These are phyloP conservation scores for Kodamaea lidongshanica DNA, from an alignment of 805 yeast genomes.

Conservation along the genomic window DNA sequence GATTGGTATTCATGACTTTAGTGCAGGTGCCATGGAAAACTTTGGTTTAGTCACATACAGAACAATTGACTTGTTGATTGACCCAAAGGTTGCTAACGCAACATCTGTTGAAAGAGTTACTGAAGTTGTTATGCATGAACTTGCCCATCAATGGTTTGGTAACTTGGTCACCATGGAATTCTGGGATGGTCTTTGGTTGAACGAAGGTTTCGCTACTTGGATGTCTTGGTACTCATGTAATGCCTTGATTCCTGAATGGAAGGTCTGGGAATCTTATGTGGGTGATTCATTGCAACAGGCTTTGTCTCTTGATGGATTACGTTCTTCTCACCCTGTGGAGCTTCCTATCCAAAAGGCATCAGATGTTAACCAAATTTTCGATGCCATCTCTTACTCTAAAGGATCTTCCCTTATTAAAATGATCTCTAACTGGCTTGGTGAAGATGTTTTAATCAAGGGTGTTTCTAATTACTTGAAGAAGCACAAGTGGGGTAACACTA, in stretches of 20 bases:
- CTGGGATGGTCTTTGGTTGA: slow-evolving; percentile 89
- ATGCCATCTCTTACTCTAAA: slow-evolving; percentile 75
- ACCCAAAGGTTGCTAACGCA: slow-evolving; percentile 61
- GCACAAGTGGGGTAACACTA: slow-evolving; percentile 73
- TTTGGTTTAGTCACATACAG: slow-evolving; percentile 78
- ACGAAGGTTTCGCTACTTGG: slow-evolving; percentile 89
- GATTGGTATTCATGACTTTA: slow-evolving; percentile 77
- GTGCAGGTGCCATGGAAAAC: slow-evolving; percentile 89
- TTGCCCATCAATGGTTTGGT: slow-evolving; percentile 92
- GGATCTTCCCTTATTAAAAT: slow-evolving; percentile 76
- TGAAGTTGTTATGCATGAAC: slow-evolving; percentile 81
- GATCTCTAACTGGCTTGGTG: slow-evolving; percentile 78
- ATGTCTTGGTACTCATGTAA: slow-evolving; percentile 84
- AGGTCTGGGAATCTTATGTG: slow-evolving; percentile 80
- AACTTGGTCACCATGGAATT: slow-evolving; percentile 86
- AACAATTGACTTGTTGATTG: slow-evolving; percentile 67
- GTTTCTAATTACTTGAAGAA: slow-evolving; percentile 70
- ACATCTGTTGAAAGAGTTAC: slow-evolving; percentile 68
- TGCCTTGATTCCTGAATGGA: slow-evolving; percentile 75
- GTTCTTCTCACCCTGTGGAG: slow-evolving; percentile 82
- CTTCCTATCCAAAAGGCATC: slow-evolving; percentile 74
- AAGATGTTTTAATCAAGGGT: slow-evolving; percentile 69
- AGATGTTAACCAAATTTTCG: slow-evolving; percentile 79
- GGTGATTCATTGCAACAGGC: slow-evolving; percentile 73
- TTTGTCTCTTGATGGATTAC: slow-evolving; percentile 65